Conservation (phyloP, 1,139 yeast species). For the Suhomyces bolitotheri region DNA sequence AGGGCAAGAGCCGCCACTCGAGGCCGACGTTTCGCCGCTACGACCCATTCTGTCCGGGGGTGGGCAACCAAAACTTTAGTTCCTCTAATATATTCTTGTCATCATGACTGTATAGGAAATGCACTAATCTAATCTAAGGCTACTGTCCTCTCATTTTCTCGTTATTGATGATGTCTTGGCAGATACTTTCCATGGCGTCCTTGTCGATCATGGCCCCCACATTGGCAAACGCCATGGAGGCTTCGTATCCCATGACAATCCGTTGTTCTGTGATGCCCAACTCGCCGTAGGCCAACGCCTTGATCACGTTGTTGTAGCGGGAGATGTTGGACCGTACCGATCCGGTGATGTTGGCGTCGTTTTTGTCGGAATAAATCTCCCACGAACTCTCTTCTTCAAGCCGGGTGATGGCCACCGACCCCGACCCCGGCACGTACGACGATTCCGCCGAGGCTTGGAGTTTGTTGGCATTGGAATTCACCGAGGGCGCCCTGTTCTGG, state of each 20-base stretch:
- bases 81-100: slow-evolving; percentile 10
- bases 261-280: slow-evolving; percentile 84
- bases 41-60: background rate
- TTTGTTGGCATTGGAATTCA: slow-evolving; percentile 27
- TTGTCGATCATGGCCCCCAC: slow-evolving; percentile 74
- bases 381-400: slow-evolving; percentile 92
- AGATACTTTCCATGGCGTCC: slow-evolving; percentile 72
- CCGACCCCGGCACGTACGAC: slow-evolving; percentile 58
- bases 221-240: slow-evolving; percentile 75
- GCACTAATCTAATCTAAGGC: background rate
- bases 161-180: slow-evolving; percentile 69
- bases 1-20: background rate
- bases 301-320: slow-evolving; percentile 80
- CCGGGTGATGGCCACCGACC: slow-evolving; percentile 72
- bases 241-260: slow-evolving; percentile 81
- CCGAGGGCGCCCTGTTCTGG: slow-evolving; percentile 16
- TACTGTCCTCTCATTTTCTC: slow-evolving; percentile 68
- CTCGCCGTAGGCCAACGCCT: slow-evolving; percentile 77
- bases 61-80: no score
- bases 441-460: slow-evolving; percentile 41
- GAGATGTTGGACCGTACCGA: slow-evolving; percentile 72
- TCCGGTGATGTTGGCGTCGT: slow-evolving; percentile 63
- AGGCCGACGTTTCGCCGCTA: no score
- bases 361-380: slow-evolving; percentile 92
- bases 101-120: slow-evolving; percentile 1